Conservation (phyloP, 805 yeast genomes). For the Wickerhamomyces xylosicus region DNA sequence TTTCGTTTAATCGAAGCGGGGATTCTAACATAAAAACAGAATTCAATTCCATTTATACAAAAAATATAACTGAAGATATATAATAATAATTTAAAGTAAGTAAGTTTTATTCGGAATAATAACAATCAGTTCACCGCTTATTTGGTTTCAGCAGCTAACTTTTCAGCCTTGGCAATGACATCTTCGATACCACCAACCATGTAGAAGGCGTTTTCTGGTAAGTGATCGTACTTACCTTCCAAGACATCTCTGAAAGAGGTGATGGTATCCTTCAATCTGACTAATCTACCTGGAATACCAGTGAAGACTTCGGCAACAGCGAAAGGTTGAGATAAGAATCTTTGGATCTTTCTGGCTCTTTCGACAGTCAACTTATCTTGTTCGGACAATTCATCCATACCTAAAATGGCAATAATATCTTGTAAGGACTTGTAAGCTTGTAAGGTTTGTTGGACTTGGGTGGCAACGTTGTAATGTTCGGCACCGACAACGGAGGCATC, state of each 20-base stretch:
- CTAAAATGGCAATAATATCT: constrained; percentile 99
- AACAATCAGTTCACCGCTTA: constrained; percentile 20
- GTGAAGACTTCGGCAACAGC: constrained; percentile 99
- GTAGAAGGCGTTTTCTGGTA: constrained; percentile 99
- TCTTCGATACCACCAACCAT: constrained; percentile 99
- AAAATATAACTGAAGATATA: neutral
- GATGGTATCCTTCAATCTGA: constrained; percentile 92
- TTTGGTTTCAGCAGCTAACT: constrained; percentile 89
- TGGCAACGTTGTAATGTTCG: constrained; percentile 96
- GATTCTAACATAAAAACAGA: too few species aligned
- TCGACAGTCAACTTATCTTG: constrained; percentile 97
- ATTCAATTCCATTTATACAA: neutral
- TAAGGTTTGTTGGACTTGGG: constrained; percentile 93
- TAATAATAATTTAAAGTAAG: neutral
- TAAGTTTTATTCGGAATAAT: neutral
- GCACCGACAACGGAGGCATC: constrained; percentile 96
- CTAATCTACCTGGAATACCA: constrained; percentile 98
- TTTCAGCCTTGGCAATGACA: constrained; percentile 97
- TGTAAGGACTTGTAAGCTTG: constrained; percentile 99
- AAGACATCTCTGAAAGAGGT: constrained; percentile 92
- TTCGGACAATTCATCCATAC: constrained; percentile 99
- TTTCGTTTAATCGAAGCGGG: too few species aligned
- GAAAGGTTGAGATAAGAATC: constrained; percentile 99
- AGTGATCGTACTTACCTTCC: constrained; percentile 96
- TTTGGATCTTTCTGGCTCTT: constrained; percentile 99